Evolutionary conservation across 495 filamentous ascomycete genomes (phyloP).

Genomic region (Alectoria sarmentosa): DNA sequence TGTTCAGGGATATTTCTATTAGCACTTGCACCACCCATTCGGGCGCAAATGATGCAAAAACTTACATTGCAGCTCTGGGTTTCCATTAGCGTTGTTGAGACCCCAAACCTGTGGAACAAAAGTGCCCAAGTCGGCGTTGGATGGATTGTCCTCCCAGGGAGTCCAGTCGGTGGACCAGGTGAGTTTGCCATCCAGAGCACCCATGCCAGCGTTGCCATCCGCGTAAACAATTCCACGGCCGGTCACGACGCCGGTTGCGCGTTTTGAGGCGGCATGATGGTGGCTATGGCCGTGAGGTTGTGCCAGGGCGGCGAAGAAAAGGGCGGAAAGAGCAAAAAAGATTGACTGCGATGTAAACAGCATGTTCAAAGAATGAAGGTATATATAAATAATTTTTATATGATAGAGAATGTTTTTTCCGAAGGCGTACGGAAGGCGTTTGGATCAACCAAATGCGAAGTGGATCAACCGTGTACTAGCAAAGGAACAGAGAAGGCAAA

Average conservation of each 20-base stretch:
- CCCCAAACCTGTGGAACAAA: background rate
- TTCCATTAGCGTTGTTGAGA: background rate
- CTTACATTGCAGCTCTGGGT: background rate
- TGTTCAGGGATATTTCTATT: background rate
- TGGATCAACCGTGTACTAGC: slow-evolving; percentile 1
- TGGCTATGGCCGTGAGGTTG: background rate
- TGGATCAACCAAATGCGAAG: slow-evolving; percentile 7
- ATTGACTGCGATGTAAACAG: slow-evolving; percentile 1
- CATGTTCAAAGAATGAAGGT: background rate
- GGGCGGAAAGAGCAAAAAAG: background rate
- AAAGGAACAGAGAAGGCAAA: background rate
- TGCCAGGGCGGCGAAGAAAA: background rate
- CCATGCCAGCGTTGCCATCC: background rate
- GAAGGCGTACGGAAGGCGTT: slow-evolving; percentile 4
- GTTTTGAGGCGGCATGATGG: background rate
- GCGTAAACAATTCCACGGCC: background rate
- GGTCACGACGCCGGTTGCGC: background rate
- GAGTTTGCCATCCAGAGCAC: background rate
- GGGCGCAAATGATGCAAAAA: background rate
- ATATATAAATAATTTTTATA: background rate
- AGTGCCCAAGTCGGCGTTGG: background rate
- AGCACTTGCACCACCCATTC: background rate
- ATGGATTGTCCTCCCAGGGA: background rate
- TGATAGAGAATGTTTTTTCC: background rate
- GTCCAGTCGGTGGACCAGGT: background rate